Evolutionary conservation across 768 basidiomycete species (phyloP), one percentile per base, ranked within the genome.

Genomic region (Ramaria rubella): DNA sequence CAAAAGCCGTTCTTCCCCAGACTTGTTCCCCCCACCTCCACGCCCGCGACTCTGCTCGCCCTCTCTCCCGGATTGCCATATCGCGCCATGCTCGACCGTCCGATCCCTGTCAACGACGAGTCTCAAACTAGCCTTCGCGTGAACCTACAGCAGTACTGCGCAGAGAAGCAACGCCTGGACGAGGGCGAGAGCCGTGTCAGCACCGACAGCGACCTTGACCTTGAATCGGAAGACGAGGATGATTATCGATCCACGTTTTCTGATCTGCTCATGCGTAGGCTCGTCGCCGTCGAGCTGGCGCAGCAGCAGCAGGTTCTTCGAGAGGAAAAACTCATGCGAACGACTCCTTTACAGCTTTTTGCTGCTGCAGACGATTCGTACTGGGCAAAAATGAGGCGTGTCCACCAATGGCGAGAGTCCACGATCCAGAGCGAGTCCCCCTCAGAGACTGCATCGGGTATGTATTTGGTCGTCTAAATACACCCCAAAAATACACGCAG

Each of bases 221-320:
- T 53, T 46, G 58, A 34, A 21, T 34, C 33, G 1, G 58, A 59
- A 19, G 57, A 54, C 38, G 66, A 62, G 49, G 60, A 63, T 7
- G 70, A 69, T 44, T 46, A 48, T 27, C 43, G 31, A 29, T 46
- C 43, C 26, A 56, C 55, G 21, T 56, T 56, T 33, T 46, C 55
- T 24, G 43, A 33, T 8, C 27, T 56, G n/a, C 40, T 56, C 26
- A 56, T 49, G 55, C 42, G 65, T 66, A 30, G 62, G 62, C 59
- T 44, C 42, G 43, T 24, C 19, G 19, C 21, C 24, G 26, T 43
- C 33, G 30, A 52, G 24, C 19, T 27, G 44, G 17, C 27, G 55
- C 44, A 44, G 24, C 29, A 54, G 48, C 30, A 58, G 40, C 60
- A 79, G 85, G 76, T 81, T 77, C 64, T 83, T 87, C 59, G 82